Base-by-base conservation (phyloP, 2,329 filamentous ascomycete species). In the Mycocentrospora acerina region DNA sequence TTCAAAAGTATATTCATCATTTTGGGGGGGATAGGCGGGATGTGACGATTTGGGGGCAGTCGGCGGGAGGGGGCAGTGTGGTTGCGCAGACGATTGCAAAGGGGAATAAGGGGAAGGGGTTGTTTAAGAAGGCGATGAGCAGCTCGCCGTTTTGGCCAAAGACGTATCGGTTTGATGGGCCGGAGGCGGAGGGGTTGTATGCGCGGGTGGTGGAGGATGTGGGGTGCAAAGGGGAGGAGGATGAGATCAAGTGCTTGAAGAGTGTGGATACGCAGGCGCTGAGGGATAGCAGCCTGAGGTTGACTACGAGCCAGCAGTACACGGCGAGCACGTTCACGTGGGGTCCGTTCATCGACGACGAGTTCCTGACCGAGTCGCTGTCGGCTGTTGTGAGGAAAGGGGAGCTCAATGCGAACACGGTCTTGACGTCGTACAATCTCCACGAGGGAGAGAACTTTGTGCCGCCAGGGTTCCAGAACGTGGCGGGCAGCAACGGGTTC, bases 391-490 rank as follows among this genome's bases (percentile, higher is more conserved):
- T 74, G 0, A 46, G 51, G 0, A 58, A 53, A 4, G 61, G 65
- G 0, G 34, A 48, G 4, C 60, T 80, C 7, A 73, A 78, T 35
- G 71, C 71, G 2, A 68, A 76, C 2, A 57, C 64, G 7, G 71
- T 73, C 0, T 77, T 76, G 46, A 70, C 72, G n/a, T 77, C 76
- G 69, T 83, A 82, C 58, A 84, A 84, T 55, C 71, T 75, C 1
- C 76, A 82, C 53, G 81, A 84, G 60, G 80, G 81, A 15, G 75
- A 83, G 56, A 80, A 79, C 46, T 84, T 85, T 50, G 67, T 81
- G 15, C 78, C 79, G 0, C 56, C 72, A 0, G 76, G 73, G 0
- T 64, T 83, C 2, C 55, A 65, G 13, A 66, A 62, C 32, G 43
- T 46, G 0, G 53, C 53, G 0, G 59, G 62, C 2, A 59, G 58